A percentile compares a stretch with the other conserved stretches of the same genome.
These are phyloP conservation scores for Dalechampia spathulata DNA, from an alignment of 441 rosid genomes.

Conservation along the genomic window DNA sequence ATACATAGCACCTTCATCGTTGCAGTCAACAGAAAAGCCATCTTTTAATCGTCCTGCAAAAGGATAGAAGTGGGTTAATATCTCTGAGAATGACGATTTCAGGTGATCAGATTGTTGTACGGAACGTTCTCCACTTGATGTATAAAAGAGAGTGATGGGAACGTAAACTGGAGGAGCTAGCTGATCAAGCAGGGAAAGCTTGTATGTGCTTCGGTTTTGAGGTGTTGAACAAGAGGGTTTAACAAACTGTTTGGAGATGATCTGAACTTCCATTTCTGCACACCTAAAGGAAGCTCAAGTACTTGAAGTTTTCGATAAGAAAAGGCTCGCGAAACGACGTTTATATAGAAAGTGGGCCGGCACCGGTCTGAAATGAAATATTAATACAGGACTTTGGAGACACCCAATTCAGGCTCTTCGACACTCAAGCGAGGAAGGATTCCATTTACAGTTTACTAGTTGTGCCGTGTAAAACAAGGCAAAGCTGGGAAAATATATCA, in stretches of 20 bases:
- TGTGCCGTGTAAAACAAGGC: neutral
- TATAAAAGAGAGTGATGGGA: slow-evolving; percentile 17
- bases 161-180: neutral
- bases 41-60: slow-evolving; percentile 19
- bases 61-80: too few relatives aligned
- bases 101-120: neutral
- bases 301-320: neutral
- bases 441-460: neutral
- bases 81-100: slow-evolving; percentile 9
- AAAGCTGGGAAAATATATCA: too few relatives aligned
- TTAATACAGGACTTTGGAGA: too few relatives aligned
- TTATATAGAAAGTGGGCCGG: neutral
- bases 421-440: too few relatives aligned
- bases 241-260: neutral
- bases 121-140: neutral
- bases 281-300: neutral
- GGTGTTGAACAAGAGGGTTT: slow-evolving; percentile 9
- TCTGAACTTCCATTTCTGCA: slow-evolving; percentile 4
- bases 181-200: slow-evolving; percentile 5
- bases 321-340: neutral
- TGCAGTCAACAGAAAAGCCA: slow-evolving; percentile 15
- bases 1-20: slow-evolving; percentile 18
- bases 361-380: neutral
- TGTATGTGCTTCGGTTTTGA: neutral
- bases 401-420: too few relatives aligned